Evolutionary conservation across 805 yeast species (phyloP), one percentile per base, ranked within the genome.

Genomic region (Phaffomyces opuntiae): DNA sequence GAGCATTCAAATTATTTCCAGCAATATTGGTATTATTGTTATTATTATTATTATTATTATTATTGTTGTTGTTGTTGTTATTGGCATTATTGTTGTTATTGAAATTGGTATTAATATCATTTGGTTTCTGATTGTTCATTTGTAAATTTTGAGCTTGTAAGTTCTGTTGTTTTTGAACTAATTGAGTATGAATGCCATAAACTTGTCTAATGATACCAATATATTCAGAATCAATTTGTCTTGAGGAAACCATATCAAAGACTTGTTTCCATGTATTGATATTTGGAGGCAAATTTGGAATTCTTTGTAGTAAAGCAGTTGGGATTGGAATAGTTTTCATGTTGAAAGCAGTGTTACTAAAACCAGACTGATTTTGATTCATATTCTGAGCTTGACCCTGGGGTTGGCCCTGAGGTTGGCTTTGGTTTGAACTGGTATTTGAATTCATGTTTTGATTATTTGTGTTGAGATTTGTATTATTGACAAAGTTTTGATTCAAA

Each of bases 201-300:
- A 83, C 78, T 48, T 78, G 82, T 59, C 78, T 81, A 38, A 86
- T 78, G 24, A 75, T 62, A 14, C 76, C 76, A 68, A 82, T 66
- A 26, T 75, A 76, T 32, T 78, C 74, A 7, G 76, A 74, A 1
- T 85, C 78, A 36, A 86, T 65, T 48, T 77, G 69, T 48, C 78
- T 79, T 51, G 76, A 73, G 51, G 78, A 75, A 38, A 80, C 64
- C 53, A 81, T 73, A 37, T 81, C 83, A 62, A 81, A 78, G 27
- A 87, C 78, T 59, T 81, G 86, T 21, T 79, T 77, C 96, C 96
- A 89, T 7, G 95, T 86, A 53, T 76, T 81, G 27, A 81, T 81
- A 42, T 80, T 83, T 13, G 82, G 81, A 0, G 96, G 96, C 32
- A 87, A 68, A 40, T 77, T 82, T 9, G 95, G 95, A 40, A 87